A percentile compares a stretch with the other conserved stretches of the same genome.
phyloP scores from a whole-genome alignment of 2,329 filamentous ascomycete genomes.

The Stromatinia cepivora region DNA sequence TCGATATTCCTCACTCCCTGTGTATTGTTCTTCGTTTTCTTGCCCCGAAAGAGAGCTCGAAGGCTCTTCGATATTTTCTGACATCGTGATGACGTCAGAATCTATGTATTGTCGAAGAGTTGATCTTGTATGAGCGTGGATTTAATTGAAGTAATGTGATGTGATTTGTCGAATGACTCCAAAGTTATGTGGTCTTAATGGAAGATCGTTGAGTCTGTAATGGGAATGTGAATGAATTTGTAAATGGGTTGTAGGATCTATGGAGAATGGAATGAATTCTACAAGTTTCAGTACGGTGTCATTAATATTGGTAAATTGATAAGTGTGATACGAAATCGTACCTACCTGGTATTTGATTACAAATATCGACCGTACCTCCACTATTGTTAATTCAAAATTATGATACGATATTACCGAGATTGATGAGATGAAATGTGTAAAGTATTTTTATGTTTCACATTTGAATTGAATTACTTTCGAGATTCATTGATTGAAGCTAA shows the following conservation, averaged over 20 bases:
- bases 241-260: not conserved
- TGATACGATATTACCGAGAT: no score
- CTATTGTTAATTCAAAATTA: no score
- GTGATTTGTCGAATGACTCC: not conserved
- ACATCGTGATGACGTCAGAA: not conserved
- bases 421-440: no score
- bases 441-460: no score
- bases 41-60: not conserved
- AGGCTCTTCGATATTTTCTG: not conserved
- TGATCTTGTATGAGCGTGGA: not conserved
- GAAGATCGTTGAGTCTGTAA: not conserved
- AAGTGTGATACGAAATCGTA: no score
- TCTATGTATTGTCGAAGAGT: not conserved
- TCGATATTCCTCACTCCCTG: not conserved
- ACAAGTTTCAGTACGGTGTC: no score
- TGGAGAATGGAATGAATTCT: no score
- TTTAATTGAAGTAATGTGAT: not conserved
- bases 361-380: no score
- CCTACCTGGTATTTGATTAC: no score
- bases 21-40: not conserved
- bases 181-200: not conserved
- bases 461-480: no score
- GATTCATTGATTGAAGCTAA: no score
- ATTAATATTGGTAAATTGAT: no score
- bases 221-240: not conserved